phyloP scores from a whole-genome alignment of 192 early-diverging fungal species.

The Mortierella claussenii region DNA sequence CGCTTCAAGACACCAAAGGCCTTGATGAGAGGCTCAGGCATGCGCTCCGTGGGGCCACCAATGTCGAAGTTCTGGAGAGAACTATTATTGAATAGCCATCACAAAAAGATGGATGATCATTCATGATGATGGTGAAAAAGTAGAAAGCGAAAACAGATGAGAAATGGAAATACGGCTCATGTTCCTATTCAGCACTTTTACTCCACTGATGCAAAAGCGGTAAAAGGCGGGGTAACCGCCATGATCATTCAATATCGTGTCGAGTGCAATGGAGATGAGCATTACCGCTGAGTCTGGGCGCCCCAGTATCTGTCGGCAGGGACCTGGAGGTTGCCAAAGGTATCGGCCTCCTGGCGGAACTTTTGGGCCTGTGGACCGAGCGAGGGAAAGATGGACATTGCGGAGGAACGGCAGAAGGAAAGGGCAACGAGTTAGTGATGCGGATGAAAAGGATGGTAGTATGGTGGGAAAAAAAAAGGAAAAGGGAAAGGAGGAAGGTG shows the following conservation, averaged over 20 bases:
- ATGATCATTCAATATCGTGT: too few relatives aligned
- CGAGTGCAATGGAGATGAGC: too few relatives aligned
- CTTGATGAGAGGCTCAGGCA: conserved; percentile 95
- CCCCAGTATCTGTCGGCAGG: conserved; percentile 98
- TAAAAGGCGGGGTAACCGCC: conserved; percentile 10
- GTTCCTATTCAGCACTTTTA: too few relatives aligned
- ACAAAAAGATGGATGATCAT: background rate
- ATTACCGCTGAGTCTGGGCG: conserved; percentile 93
- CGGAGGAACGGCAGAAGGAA: too few relatives aligned
- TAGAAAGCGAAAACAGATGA: too few relatives aligned
- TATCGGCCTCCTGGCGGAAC: conserved; percentile 83
- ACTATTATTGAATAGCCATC: conserved; percentile 37
- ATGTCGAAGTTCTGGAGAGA: conserved; percentile 99
- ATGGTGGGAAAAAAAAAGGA: conserved; percentile 2
- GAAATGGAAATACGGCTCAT: too few relatives aligned
- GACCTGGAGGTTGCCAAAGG: conserved; percentile 95
- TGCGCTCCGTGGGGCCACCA: conserved; percentile 90
- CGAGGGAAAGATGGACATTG: conserved; percentile 34
- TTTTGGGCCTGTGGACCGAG: conserved; percentile 63
- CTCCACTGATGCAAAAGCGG: conserved; percentile 6
- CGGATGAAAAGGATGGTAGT: background rate
- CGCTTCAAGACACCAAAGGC: conserved; percentile 97
- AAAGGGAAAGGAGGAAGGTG: background rate
- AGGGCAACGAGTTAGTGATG: background rate
- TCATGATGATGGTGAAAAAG: too few relatives aligned